A percentile compares a stretch with the other conserved stretches of the same genome.
Conservation (phyloP, 371 early-diverging fungal species). For the Mortierella sp. region DNA sequence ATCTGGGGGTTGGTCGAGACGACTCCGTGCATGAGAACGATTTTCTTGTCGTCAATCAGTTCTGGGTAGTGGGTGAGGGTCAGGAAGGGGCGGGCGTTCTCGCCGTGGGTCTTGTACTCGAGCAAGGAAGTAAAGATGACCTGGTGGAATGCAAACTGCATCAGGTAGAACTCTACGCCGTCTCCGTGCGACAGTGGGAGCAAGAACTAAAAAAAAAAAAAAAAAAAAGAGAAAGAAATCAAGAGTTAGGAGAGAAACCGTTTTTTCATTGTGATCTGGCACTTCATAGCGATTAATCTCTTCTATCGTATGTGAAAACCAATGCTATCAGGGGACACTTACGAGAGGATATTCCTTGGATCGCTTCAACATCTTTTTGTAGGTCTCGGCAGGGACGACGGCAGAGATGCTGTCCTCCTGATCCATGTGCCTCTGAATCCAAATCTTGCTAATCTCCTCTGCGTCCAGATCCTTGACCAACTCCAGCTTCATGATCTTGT, state of each 20-base stretch:
- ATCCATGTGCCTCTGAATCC: constrained; percentile 85
- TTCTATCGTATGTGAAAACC: not conserved
- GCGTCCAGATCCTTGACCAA: constrained; percentile 70
- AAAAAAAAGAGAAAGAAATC: not conserved
- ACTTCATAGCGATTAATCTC: no score
- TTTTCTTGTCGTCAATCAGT: constrained; percentile 78
- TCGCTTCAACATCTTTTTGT: constrained; percentile 74
- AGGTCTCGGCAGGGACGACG: constrained; percentile 79
- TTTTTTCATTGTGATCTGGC: no score
- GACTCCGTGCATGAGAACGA: constrained; percentile 95
- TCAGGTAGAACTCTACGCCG: constrained; percentile 90
- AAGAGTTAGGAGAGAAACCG: not conserved
- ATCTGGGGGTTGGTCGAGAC: constrained; percentile 68
- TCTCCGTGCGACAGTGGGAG: constrained; percentile 87
- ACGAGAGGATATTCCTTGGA: constrained; percentile 83
- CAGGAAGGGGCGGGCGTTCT: constrained; percentile 86
- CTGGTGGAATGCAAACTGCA: constrained; percentile 89
- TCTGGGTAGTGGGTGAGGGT: constrained; percentile 93
- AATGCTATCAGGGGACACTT: constrained; percentile 27
- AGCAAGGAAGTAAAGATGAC: constrained; percentile 89
- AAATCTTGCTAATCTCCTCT: constrained; percentile 81
- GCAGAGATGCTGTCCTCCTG: constrained; percentile 80
- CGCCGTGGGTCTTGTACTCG: constrained; percentile 90
- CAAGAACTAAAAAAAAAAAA: constrained; percentile 72
- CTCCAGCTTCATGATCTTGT: constrained; percentile 85